phyloP scores from a whole-genome alignment of 805 yeast genomes.

The Saccharomycodes ludwigii region DNA sequence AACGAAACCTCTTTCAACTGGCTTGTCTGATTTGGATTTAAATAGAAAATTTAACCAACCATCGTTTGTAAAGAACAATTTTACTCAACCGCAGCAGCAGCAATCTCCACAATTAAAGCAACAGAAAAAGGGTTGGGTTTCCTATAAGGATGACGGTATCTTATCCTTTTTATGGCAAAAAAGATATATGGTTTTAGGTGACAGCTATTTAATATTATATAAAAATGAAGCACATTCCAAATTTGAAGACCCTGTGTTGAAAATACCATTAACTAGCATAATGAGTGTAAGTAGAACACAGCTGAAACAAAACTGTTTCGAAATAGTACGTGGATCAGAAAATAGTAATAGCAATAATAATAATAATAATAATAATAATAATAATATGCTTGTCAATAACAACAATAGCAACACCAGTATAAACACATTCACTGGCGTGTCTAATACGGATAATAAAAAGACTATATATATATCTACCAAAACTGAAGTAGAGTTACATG shows the following conservation, averaged over 20 bases:
- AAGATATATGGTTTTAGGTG: constrained; percentile 66
- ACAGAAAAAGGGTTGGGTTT: constrained; percentile 33
- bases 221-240: constrained; percentile 39
- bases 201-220: constrained; percentile 61
- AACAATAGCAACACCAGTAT: neutral
- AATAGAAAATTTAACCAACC: constrained; percentile 8
- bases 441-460: no score
- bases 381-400: constrained; percentile 1
- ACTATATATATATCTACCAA: constrained; percentile 67
- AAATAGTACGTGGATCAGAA: constrained; percentile 44
- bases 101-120: constrained; percentile 5
- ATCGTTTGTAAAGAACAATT: constrained; percentile 20
- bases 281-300: constrained; percentile 56
- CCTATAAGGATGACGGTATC: constrained; percentile 84
- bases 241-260: constrained; percentile 32
- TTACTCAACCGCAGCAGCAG: constrained; percentile 24
- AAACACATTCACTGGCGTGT: constrained; percentile 6
- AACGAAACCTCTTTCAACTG: constrained; percentile 24
- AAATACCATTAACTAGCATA: constrained; percentile 46
- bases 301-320: constrained; percentile 69
- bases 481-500: constrained; percentile 64
- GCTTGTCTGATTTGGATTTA: constrained; percentile 22
- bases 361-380: constrained; percentile 2
- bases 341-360: constrained; percentile 6
- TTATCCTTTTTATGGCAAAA: constrained; percentile 89